Evolutionary conservation across 495 filamentous ascomycete genomes (phyloP).

Genomic region (Daldinia decipiens): DNA sequence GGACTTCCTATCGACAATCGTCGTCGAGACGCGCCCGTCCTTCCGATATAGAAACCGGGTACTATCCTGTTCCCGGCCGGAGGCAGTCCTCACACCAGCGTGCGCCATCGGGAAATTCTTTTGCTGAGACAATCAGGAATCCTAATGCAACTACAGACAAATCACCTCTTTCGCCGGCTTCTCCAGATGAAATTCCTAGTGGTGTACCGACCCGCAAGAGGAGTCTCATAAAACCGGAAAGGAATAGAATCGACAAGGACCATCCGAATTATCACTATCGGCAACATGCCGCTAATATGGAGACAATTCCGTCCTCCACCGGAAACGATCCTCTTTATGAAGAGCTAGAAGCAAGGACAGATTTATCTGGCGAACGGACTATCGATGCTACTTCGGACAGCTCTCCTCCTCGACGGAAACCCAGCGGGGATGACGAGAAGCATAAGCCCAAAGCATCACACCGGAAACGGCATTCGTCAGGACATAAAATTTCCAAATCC

Average conservation of each 20-base stretch:
- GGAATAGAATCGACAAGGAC: conserved; percentile 79
- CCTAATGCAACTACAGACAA: conserved; percentile 60
- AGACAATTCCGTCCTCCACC: conserved; percentile 85
- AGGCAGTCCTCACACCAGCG: conserved; percentile 55
- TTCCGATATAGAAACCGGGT: conserved; percentile 72
- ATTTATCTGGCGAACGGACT: conserved; percentile 60
- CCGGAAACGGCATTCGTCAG: conserved; percentile 47
- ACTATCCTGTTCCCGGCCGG: conserved; percentile 52
- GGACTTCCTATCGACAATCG: conserved; percentile 70
- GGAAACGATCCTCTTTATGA: conserved; percentile 90
- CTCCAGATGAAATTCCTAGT: conserved; percentile 39
- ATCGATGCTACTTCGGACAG: conserved; percentile 53
- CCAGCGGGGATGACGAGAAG: conserved; percentile 54
- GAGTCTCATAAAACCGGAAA: conserved; percentile 88
- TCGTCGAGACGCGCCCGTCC: conserved; percentile 70
- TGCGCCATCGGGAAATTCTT: conserved; percentile 60
- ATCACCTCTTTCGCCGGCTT: conserved; percentile 58
- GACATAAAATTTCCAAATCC: conserved; percentile 56
- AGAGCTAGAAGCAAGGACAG: conserved; percentile 63
- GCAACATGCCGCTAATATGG: conserved; percentile 90
- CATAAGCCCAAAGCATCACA: conserved; percentile 34
- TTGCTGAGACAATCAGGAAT: conserved; percentile 60
- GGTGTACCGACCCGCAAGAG: conserved; percentile 70
- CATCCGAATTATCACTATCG: conserved; percentile 96
- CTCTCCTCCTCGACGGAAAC: conserved; percentile 51